These are phyloP conservation scores for Phylloporus scabripes DNA, from an alignment of 768 basidiomycete species.

Conservation along the genomic window DNA sequence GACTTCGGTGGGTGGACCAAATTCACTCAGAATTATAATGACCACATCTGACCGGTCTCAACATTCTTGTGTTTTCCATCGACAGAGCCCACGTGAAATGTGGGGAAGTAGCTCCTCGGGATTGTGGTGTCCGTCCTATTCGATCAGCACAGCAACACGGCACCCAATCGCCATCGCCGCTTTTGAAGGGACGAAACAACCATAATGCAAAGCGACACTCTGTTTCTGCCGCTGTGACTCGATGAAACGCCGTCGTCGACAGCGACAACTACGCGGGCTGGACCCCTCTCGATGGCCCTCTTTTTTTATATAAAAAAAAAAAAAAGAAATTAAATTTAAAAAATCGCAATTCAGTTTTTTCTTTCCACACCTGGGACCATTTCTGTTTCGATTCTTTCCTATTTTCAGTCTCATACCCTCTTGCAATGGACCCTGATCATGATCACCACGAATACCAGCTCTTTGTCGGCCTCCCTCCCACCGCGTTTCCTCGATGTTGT, in stretches of 20 bases:
- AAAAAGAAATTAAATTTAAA: too few relatives aligned
- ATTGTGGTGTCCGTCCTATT: constrained; percentile 61
- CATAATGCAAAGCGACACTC: constrained; percentile 26
- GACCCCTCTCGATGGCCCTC: not conserved
- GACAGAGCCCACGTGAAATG: constrained; percentile 80
- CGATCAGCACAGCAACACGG: constrained; percentile 24
- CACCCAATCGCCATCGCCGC: constrained; percentile 19
- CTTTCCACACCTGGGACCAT: constrained; percentile 2
- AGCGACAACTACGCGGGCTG: constrained; percentile 15
- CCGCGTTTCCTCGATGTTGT: constrained; percentile 11
- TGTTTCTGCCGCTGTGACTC: constrained; percentile 18
- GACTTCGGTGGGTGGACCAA: constrained; percentile 48
- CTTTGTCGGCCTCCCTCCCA: constrained; percentile 5
- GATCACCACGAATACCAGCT: constrained; percentile 12
- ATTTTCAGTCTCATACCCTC: constrained; percentile 8
- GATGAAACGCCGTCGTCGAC: constrained; percentile 18
- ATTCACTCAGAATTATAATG: constrained; percentile 8
- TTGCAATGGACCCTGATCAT: constrained; percentile 19
- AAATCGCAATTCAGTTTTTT: constrained; percentile 3
- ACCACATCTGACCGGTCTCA: constrained; percentile 13
- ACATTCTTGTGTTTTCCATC: constrained; percentile 11
- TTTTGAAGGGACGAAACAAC: constrained; percentile 24
- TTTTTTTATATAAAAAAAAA: too few relatives aligned
- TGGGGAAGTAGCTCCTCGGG: constrained; percentile 73
- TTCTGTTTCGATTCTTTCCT: constrained; percentile 7